A percentile compares a stretch with the other conserved stretches of the same genome.
These are phyloP conservation scores for Scenedesmus sp. DNA, from an alignment of 163 green algal species.

Conservation along the genomic window DNA sequence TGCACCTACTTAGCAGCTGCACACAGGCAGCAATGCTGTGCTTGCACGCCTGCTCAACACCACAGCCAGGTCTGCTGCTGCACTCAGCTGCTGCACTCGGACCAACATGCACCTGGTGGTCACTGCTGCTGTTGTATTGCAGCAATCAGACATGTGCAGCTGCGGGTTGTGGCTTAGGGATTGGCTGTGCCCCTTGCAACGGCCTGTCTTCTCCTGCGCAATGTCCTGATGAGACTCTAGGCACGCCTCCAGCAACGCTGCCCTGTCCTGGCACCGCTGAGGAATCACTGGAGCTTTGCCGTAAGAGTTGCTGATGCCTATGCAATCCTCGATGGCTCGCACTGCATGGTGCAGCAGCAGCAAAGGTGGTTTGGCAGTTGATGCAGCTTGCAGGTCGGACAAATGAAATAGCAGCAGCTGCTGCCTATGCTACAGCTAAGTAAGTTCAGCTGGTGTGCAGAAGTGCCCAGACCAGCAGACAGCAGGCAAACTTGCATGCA, in stretches of 20 bases:
- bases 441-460: neutral
- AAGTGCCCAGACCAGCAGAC: neutral
- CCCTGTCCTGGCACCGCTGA: conserved; percentile 55
- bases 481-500: neutral
- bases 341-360: conserved; percentile 44
- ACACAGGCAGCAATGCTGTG: no score
- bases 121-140: neutral
- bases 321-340: conserved; percentile 64
- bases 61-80: no score
- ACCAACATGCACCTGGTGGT: neutral
- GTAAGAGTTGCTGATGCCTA: conserved; percentile 58
- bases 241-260: conserved; percentile 64
- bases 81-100: neutral
- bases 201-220: conserved; percentile 12
- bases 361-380: no score
- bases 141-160: neutral
- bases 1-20: no score
- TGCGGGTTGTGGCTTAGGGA: conserved; percentile 15
- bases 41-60: no score
- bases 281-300: conserved; percentile 56
- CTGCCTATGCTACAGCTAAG: neutral
- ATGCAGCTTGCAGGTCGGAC: neutral
- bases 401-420: neutral
- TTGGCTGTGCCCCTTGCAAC: conserved; percentile 41
- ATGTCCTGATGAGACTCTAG: conserved; percentile 55